Evolutionary conservation across 2,329 filamentous ascomycete genomes (phyloP).

Genomic region (Exophiala lecanii-corni): DNA sequence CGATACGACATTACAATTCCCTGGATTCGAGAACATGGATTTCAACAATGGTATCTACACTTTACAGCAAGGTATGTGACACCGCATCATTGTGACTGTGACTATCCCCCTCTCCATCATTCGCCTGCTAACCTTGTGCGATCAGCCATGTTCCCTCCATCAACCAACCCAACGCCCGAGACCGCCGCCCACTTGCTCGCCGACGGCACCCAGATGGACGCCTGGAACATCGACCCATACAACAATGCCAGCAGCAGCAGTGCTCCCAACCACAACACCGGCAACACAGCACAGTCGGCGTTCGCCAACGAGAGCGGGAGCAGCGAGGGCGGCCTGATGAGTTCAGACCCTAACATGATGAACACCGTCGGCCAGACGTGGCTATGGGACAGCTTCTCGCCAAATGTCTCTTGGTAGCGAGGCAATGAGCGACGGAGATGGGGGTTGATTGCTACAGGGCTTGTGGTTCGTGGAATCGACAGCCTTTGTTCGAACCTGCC

Average conservation of each 20-base stretch:
- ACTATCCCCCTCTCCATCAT: too few relatives aligned
- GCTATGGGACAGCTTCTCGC: conserved; percentile 8
- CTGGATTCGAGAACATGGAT: conserved; percentile 17
- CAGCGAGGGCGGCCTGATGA: conserved; percentile 7
- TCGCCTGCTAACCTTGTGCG: too few relatives aligned
- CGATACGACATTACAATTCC: not conserved
- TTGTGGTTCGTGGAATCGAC: too few relatives aligned
- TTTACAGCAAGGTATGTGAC: conserved; percentile 13
- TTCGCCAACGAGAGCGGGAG: conserved; percentile 5
- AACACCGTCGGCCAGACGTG: conserved; percentile 16
- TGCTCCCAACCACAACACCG: conserved; percentile 2
- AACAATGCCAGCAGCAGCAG: not conserved
- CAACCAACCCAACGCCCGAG: conserved; percentile 1
- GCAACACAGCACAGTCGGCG: not conserved
- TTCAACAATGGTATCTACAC: conserved; percentile 16
- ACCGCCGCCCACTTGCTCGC: not conserved
- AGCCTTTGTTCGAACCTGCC: too few relatives aligned
- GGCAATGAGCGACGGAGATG: too few relatives aligned
- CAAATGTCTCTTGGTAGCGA: not conserved
- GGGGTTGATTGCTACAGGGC: too few relatives aligned
- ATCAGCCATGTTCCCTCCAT: conserved; percentile 15
- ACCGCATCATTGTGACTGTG: not conserved
- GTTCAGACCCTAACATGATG: conserved; percentile 13
- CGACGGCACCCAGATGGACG: not conserved
- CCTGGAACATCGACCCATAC: conserved; percentile 6